Evolutionary conservation across 169 alveolate genomes (phyloP).

Genomic region (Plasmodium falciparum): DNA sequence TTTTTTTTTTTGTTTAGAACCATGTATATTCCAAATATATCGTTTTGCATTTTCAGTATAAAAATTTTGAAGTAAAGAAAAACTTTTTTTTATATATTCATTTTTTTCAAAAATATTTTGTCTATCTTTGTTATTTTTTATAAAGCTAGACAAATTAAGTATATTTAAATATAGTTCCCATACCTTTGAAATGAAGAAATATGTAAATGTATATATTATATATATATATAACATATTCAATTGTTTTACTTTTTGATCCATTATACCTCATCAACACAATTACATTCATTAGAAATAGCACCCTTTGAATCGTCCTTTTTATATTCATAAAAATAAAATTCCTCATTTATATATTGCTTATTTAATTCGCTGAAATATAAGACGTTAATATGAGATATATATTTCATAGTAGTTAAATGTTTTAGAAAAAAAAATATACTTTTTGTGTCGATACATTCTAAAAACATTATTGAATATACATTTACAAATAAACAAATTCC

Average conservation of each 20-base stretch:
- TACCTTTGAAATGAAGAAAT: slow-evolving; percentile 14
- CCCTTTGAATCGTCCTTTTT: slow-evolving; percentile 37
- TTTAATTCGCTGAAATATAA: slow-evolving; percentile 52
- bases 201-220: neutral
- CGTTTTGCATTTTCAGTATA: slow-evolving; percentile 26
- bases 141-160: slow-evolving; percentile 17
- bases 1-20: neutral
- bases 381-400: slow-evolving; percentile 7
- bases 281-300: slow-evolving; percentile 14
- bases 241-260: neutral
- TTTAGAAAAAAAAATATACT: slow-evolving; percentile 13
- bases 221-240: neutral
- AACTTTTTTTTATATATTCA: slow-evolving; percentile 50
- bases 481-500: slow-evolving; percentile 39
- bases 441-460: slow-evolving; percentile 34
- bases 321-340: slow-evolving; percentile 35
- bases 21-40: slow-evolving; percentile 48
- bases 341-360: slow-evolving; percentile 30
- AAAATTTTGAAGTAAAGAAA: slow-evolving; percentile 31
- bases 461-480: slow-evolving; percentile 23
- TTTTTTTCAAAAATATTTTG: slow-evolving; percentile 38
- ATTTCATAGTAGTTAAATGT: neutral
- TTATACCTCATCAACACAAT: slow-evolving; percentile 35
- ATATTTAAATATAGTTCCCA: slow-evolving; percentile 54
- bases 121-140: slow-evolving; percentile 25